phyloP scores from a whole-genome alignment of 139 green algal species.

The Closterium sp. region DNA sequence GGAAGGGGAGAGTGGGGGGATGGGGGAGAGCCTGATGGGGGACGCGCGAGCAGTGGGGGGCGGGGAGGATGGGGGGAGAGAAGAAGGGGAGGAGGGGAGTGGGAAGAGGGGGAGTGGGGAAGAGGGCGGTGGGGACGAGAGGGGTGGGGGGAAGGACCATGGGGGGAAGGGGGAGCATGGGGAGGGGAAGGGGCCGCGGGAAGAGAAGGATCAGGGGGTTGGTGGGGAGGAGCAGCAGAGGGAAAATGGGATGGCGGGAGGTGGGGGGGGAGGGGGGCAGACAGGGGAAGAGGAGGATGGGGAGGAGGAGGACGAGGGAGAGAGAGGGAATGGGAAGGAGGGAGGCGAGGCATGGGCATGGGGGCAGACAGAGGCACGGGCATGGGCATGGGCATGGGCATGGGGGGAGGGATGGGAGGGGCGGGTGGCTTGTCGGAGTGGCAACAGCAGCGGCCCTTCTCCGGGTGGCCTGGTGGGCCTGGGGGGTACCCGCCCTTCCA shows the following conservation, averaged over 20 bases:
- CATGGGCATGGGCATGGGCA: not conserved
- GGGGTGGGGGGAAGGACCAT: not conserved
- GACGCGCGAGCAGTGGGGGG: not conserved
- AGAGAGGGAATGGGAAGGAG: not conserved
- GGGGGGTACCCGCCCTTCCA: not conserved
- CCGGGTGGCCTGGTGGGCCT: not conserved
- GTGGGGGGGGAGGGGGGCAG: not conserved
- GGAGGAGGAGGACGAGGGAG: not conserved
- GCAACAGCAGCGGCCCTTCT: not conserved
- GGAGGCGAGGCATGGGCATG: not conserved
- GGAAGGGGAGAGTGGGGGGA: not conserved
- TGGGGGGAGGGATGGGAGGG: not conserved
- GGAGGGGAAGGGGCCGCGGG: not conserved
- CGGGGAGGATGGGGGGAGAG: not conserved
- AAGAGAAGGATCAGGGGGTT: not conserved
- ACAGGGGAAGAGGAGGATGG: not conserved
- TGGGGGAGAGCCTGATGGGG: not conserved
- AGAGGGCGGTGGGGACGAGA: not conserved
- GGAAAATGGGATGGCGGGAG: not conserved
- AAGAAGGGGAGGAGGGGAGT: not conserved
- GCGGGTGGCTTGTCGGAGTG: not conserved
- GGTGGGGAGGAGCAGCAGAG: not conserved
- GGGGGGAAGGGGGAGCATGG: not conserved
- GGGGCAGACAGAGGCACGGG: too few species aligned
- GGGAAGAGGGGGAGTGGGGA: not conserved